A percentile compares a stretch with the other conserved stretches of the same genome.
phyloP scores from a whole-genome alignment of 2,329 filamentous ascomycete genomes.

The Fusarium nygamai region DNA sequence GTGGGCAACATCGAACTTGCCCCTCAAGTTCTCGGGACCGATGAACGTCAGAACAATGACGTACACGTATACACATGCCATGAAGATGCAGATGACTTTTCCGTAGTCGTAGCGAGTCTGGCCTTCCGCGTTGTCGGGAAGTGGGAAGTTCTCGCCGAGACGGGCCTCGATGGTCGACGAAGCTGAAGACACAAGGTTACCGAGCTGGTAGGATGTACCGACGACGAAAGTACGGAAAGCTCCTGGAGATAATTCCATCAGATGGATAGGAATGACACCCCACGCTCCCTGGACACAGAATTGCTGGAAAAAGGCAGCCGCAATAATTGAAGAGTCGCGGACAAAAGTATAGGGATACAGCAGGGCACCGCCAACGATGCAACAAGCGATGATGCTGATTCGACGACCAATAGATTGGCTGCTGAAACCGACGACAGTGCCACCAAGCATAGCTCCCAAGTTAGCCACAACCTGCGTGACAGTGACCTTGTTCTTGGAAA shows the following conservation, averaged over 20 bases:
- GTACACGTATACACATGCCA: slow-evolving; percentile 80
- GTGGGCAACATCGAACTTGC: slow-evolving; percentile 61
- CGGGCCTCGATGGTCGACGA: slow-evolving; percentile 80
- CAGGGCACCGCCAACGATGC: slow-evolving; percentile 74
- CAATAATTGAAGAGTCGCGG: slow-evolving; percentile 70
- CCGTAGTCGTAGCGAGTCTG: slow-evolving; percentile 76
- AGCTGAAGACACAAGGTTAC: slow-evolving; percentile 76
- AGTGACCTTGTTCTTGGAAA: slow-evolving; percentile 66
- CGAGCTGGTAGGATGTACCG: slow-evolving; percentile 79
- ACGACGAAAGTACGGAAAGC: slow-evolving; percentile 79
- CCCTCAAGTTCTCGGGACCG: slow-evolving; percentile 65
- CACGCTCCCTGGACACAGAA: slow-evolving; percentile 82
- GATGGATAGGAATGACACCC: slow-evolving; percentile 80
- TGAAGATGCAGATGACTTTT: slow-evolving; percentile 89
- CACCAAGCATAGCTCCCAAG: slow-evolving; percentile 75
- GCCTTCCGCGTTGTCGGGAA: slow-evolving; percentile 64
- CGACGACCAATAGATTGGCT: slow-evolving; percentile 76
- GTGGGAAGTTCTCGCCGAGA: slow-evolving; percentile 78
- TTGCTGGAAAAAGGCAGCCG: slow-evolving; percentile 85
- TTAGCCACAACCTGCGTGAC: slow-evolving; percentile 79
- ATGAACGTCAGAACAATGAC: slow-evolving; percentile 70
- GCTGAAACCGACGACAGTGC: slow-evolving; percentile 72
- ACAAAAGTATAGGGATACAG: slow-evolving; percentile 86
- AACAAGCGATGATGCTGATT: slow-evolving; percentile 73
- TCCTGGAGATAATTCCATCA: slow-evolving; percentile 80